A percentile compares a stretch with the other conserved stretches of the same genome.
Evolutionary conservation across 2,329 filamentous ascomycete species (phyloP).

Genomic region (Fusarium anthophilum): DNA sequence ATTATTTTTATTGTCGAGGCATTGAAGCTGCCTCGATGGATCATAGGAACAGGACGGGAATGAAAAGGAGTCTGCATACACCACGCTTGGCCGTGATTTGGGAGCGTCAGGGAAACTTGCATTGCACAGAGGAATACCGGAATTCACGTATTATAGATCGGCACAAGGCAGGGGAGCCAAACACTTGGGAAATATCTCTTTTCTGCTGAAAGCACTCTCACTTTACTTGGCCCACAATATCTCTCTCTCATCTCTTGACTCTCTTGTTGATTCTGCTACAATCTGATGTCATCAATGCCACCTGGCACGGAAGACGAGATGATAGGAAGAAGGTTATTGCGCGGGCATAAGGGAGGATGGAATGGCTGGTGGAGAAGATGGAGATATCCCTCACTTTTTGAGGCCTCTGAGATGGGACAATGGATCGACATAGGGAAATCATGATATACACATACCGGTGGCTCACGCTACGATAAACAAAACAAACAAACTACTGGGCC

Average conservation of each 20-base stretch:
- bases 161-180: slow-evolving; percentile 40
- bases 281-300: not conserved
- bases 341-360: not conserved
- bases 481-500: slow-evolving; percentile 8
- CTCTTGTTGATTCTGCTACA: slow-evolving; percentile 4
- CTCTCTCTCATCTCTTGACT: slow-evolving; percentile 16
- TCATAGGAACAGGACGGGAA: slow-evolving; percentile 26
- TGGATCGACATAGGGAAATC: slow-evolving; percentile 32
- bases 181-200: slow-evolving; percentile 39
- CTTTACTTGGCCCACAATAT: slow-evolving; percentile 18
- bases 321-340: not conserved
- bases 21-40: slow-evolving; percentile 26
- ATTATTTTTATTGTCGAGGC: slow-evolving; percentile 22
- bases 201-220: slow-evolving; percentile 30
- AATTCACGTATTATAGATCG: slow-evolving; percentile 42
- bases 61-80: slow-evolving; percentile 43
- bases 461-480: slow-evolving; percentile 31
- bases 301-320: slow-evolving; percentile 3
- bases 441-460: slow-evolving; percentile 38
- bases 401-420: slow-evolving; percentile 22
- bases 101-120: slow-evolving; percentile 37
- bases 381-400: not conserved
- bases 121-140: slow-evolving; percentile 38
- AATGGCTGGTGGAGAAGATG: not conserved
- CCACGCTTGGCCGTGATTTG: slow-evolving; percentile 40